phyloP scores from a whole-genome alignment of 768 basidiomycete genomes.

The Boletus insuetus region DNA sequence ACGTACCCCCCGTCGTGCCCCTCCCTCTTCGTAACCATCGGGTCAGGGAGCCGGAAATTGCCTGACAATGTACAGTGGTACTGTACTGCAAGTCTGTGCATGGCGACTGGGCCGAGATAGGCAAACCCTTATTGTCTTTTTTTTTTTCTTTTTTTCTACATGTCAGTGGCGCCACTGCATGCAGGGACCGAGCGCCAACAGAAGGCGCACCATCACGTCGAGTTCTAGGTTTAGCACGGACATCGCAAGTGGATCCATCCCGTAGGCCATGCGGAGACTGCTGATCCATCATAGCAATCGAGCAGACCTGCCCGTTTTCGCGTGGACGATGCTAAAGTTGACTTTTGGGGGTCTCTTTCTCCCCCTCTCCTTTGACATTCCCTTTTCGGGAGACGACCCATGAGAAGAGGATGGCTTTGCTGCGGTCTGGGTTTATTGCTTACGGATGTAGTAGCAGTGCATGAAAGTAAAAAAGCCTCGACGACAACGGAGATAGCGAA shows the following conservation, averaged over 20 bases:
- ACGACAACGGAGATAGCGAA: too few species aligned
- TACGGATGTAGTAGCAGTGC: background rate
- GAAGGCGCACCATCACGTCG: background rate
- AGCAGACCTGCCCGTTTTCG: slow-evolving; percentile 6
- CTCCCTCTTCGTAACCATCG: too few species aligned
- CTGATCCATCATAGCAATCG: background rate
- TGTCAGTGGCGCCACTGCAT: too few species aligned
- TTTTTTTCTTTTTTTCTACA: background rate
- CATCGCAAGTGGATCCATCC: too few species aligned
- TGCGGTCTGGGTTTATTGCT: background rate
- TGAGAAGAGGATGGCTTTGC: background rate
- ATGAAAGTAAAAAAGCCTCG: too few species aligned
- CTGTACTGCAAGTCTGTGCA: background rate
- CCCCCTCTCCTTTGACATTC: slow-evolving; percentile 1
- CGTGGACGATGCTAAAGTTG: background rate
- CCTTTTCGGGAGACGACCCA: slow-evolving; percentile 5
- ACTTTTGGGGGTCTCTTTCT: background rate
- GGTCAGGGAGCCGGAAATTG: too few species aligned
- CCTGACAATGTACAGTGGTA: too few species aligned
- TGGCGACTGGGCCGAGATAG: background rate
- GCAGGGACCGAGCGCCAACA: too few species aligned
- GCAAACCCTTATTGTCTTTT: slow-evolving; percentile 10
- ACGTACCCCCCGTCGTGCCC: too few species aligned
- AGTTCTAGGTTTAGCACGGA: too few species aligned
- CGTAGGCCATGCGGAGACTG: too few species aligned